Evolutionary conservation across 352 stramenopile genomes (phyloP).

Genomic region (Phytopythium sindhum): DNA sequence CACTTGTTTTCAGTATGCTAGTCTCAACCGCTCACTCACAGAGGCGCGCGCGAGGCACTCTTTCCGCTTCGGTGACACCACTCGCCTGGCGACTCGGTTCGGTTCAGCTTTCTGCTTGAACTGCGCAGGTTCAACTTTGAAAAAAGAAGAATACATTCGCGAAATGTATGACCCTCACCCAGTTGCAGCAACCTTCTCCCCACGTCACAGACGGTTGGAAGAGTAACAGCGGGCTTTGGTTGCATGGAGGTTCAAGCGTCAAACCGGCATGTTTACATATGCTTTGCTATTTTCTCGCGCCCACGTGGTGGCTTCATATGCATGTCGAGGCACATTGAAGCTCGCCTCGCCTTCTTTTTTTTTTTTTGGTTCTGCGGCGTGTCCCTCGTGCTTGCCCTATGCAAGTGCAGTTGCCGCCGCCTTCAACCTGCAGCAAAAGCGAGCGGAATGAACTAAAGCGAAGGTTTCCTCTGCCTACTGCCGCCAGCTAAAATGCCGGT

Average conservation of each 20-base stretch:
- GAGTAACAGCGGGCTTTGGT: background rate
- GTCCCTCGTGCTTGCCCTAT: background rate
- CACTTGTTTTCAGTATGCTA: background rate
- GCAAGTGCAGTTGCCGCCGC: background rate
- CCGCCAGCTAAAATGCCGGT: background rate
- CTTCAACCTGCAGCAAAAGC: conserved; percentile 3
- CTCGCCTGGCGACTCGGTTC: conserved; percentile 3
- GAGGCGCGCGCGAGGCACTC: background rate
- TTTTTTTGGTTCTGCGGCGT: background rate
- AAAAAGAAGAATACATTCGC: background rate
- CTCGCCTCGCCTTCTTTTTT: conserved; percentile 1
- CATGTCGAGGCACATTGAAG: background rate
- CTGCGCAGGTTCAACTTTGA: conserved; percentile 8
- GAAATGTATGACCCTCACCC: background rate
- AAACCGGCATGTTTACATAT: conserved; percentile 2
- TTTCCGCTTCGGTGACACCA: conserved; percentile 10
- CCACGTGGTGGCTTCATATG: background rate
- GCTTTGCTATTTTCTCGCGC: background rate
- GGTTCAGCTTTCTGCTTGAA: conserved; percentile 10
- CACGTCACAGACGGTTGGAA: conserved; percentile 1
- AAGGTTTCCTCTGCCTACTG: too few relatives aligned
- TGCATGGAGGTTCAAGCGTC: background rate
- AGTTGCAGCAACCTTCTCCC: background rate
- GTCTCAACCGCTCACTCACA: too few relatives aligned
- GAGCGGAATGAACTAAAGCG: too few relatives aligned